Evolutionary conservation across 2,329 filamentous ascomycete species (phyloP).

Genomic region (Ophiostoma montium): DNA sequence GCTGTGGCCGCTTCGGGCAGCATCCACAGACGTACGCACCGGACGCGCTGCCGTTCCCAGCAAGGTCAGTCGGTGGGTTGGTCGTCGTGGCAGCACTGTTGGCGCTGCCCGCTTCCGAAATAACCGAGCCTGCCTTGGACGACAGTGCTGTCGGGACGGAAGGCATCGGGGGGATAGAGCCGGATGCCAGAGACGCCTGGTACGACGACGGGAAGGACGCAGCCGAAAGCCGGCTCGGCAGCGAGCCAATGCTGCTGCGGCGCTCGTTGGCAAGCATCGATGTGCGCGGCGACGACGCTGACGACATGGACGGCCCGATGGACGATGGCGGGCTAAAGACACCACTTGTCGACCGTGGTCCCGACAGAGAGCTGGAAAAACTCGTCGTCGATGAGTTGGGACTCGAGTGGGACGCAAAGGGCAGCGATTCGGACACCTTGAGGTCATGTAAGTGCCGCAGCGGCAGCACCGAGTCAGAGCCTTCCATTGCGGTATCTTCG

Average conservation of each 20-base stretch:
- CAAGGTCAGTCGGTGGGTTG: neutral
- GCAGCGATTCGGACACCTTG: neutral
- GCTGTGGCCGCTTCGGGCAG: conserved; percentile 13
- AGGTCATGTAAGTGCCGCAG: conserved; percentile 1
- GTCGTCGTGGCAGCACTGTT: conserved; percentile 3
- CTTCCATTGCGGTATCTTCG: conserved; percentile 8
- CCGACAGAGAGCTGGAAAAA: conserved; percentile 12
- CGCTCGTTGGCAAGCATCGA: conserved; percentile 10
- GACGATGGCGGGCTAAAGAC: conserved; percentile 6
- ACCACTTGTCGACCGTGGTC: conserved; percentile 6
- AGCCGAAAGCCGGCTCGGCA: conserved; percentile 12
- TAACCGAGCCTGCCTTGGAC: neutral
- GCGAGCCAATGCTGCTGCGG: conserved; percentile 12
- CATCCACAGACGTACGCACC: conserved; percentile 9
- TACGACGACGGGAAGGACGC: conserved; percentile 10
- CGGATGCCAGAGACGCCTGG: neutral
- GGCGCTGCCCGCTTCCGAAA: conserved; percentile 1
- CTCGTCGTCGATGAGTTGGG: conserved; percentile 13
- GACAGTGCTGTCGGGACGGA: neutral
- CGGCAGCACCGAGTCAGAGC: conserved; percentile 3
- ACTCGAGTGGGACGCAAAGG: conserved; percentile 11
- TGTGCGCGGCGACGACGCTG: conserved; percentile 11
- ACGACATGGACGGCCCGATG: conserved; percentile 7
- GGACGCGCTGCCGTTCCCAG: neutral
- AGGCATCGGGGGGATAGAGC: neutral